Evolutionary conservation across 371 early-diverging fungal species (phyloP), one percentile per base, ranked within the genome.

Genomic region (Saksenaea oblongispora): DNA sequence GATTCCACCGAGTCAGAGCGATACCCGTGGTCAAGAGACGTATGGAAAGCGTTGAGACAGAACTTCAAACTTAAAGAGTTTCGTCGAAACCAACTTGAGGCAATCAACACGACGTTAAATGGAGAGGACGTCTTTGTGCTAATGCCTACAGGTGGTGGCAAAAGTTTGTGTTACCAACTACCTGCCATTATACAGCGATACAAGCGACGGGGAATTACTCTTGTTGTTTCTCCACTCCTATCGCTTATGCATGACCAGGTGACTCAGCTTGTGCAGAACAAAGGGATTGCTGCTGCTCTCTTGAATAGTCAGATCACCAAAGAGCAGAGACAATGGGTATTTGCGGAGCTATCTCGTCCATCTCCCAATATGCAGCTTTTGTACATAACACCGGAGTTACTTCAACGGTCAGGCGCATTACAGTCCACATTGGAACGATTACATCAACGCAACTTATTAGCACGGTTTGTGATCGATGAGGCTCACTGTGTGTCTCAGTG

Each of bases 61-160:
- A 78, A 82, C 0, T 99, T 99, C 70, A 84, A 86, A 24, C 78
- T 99, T 41, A 69, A 87, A 22, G 79, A 84, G 1, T 99, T 99
- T 66, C 88, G 99, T 34, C 80, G 83, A 3, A 96, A 98, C 69
- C 99, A 99, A 73, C 77, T 93, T 8, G 94, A 94, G 53, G 96
- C 98, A 3, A 96, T 99, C 74, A 92, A 96, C 66, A 91, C 95
- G 0, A 91, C 94, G 1, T 75, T 99, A 8, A 66, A 80, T 1
- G 94, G 95, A 1, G 84, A 91, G 47, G 98, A 99, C 69, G 91
- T 94, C 0, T 99, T 99, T 89, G 96, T 99, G 36, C 75, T 99
- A 39, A 99, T 99, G 99, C 99, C 99, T 1, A 99, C 99, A 0
- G 99, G 99, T 36, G 99, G 99, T 0, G 99, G 99, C 7, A 99